Evolutionary conservation across 495 filamentous ascomycete genomes (phyloP).

Genomic region (Cryomyces minteri): DNA sequence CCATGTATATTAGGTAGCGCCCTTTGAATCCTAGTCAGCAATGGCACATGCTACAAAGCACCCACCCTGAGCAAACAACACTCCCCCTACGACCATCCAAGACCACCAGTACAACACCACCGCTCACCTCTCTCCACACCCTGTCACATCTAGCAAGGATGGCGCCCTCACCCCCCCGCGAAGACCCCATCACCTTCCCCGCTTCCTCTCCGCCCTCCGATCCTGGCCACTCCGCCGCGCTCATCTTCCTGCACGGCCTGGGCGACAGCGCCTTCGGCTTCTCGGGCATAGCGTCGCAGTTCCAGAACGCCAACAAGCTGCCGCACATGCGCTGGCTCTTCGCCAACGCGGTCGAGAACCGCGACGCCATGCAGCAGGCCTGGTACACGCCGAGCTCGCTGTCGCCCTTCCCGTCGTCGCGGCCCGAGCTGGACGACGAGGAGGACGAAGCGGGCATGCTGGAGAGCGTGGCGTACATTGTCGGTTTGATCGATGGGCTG

Average conservation of each 20-base stretch:
- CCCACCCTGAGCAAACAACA: too few relatives aligned
- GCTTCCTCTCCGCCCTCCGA: slow-evolving; percentile 9
- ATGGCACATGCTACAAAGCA: too few relatives aligned
- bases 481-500: slow-evolving; percentile 20
- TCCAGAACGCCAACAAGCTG: slow-evolving; percentile 23
- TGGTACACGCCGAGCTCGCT: slow-evolving; percentile 23
- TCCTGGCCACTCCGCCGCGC: slow-evolving; percentile 20
- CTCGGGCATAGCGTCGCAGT: slow-evolving; percentile 20
- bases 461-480: slow-evolving; percentile 20
- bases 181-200: slow-evolving; percentile 13
- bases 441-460: slow-evolving; percentile 21
- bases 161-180: slow-evolving; percentile 2
- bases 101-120: too few relatives aligned
- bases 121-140: too few relatives aligned
- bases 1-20: too few relatives aligned
- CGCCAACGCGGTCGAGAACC: slow-evolving; percentile 24
- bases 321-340: slow-evolving; percentile 24
- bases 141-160: neutral
- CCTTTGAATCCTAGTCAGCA: too few relatives aligned
- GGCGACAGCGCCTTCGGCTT: slow-evolving; percentile 24
- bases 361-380: slow-evolving; percentile 19
- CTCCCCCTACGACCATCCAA: too few relatives aligned
- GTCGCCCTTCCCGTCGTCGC: slow-evolving; percentile 16
- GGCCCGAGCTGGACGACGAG: slow-evolving; percentile 15
- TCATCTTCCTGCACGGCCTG: slow-evolving; percentile 27